Percentiles rank a stretch among this genome's conserved stretches.
Conservation (phyloP, 257 asterid genomes). For the Verbena officinalis region DNA sequence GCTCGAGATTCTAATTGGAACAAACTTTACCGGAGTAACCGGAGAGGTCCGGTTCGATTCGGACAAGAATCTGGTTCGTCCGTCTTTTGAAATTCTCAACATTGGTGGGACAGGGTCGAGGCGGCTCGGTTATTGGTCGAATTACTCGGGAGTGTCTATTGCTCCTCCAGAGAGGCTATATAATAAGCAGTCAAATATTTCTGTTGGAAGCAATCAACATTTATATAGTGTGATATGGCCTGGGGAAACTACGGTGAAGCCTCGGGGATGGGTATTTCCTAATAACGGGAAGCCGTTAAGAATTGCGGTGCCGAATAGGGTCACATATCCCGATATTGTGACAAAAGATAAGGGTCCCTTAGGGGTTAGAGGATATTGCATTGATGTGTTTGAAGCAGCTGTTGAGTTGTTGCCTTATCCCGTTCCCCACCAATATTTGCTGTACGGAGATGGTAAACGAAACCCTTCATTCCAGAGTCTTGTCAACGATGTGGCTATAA, state of each 20-base stretch:
- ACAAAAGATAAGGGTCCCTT: slow-evolving; percentile 63
- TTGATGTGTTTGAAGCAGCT: slow-evolving; percentile 86
- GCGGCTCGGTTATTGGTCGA: slow-evolving; percentile 73
- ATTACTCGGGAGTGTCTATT: slow-evolving; percentile 54
- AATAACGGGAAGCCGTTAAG: slow-evolving; percentile 62
- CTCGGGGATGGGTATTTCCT: slow-evolving; percentile 86
- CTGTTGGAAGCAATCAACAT: slow-evolving; percentile 38
- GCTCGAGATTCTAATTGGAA: slow-evolving; percentile 46
- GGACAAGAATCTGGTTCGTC: slow-evolving; percentile 51
- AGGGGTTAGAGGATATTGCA: slow-evolving; percentile 70
- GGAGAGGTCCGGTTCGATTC: slow-evolving; percentile 57
- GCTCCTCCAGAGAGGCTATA: slow-evolving; percentile 54
- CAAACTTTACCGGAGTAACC: slow-evolving; percentile 59
- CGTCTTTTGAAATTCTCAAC: slow-evolving; percentile 66
- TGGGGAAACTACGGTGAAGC: slow-evolving; percentile 56
- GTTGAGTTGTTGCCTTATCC: slow-evolving; percentile 62
- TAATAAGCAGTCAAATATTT: slow-evolving; percentile 45
- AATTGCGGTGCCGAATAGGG: slow-evolving; percentile 65
- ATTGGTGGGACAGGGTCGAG: slow-evolving; percentile 62
- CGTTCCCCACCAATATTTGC: slow-evolving; percentile 59
- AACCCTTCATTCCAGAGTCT: slow-evolving; percentile 57
- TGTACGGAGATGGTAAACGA: slow-evolving; percentile 71
- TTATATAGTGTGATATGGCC: slow-evolving; percentile 72
- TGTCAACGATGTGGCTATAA: slow-evolving; percentile 46
- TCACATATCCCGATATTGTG: slow-evolving; percentile 54